Evolutionary conservation across 148 eudicot species (phyloP).

Genomic region (Chenopodium formosanum): DNA sequence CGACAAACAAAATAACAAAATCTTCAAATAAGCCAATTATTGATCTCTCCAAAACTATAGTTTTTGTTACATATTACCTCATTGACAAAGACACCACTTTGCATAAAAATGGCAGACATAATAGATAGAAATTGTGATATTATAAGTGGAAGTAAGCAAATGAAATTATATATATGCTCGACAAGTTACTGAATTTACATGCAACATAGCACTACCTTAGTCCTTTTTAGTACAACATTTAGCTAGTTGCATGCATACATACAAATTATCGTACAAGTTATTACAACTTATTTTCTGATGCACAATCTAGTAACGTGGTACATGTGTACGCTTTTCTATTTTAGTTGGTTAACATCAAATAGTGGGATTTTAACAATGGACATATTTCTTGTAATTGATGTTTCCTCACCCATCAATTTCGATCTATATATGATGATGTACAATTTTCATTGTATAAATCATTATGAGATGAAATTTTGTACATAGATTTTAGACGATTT

Average conservation of each 20-base stretch:
- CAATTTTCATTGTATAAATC: background rate
- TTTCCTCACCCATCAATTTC: background rate
- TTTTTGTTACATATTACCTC: background rate
- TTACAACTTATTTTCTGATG: background rate
- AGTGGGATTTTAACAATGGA: conserved; percentile 14
- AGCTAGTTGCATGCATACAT: background rate
- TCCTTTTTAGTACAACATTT: background rate
- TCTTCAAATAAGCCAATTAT: too few species aligned
- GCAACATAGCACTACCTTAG: background rate
- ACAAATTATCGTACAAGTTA: background rate
- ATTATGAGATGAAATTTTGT: background rate
- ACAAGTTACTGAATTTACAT: background rate
- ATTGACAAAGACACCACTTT: background rate
- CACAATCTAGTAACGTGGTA: background rate
- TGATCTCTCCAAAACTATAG: too few species aligned
- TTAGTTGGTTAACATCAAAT: conserved; percentile 10
- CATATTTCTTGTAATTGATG: background rate
- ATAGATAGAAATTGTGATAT: background rate
- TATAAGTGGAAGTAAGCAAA: background rate
- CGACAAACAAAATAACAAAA: too few species aligned
- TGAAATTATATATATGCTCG: background rate
- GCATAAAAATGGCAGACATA: background rate
- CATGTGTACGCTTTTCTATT: background rate
- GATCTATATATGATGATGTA: background rate
- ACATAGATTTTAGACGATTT: too few species aligned